Evolutionary conservation across 2,329 filamentous ascomycete species (phyloP), one percentile per base, ranked within the genome.

Genomic region (Exophiala phaeomuriformis): DNA sequence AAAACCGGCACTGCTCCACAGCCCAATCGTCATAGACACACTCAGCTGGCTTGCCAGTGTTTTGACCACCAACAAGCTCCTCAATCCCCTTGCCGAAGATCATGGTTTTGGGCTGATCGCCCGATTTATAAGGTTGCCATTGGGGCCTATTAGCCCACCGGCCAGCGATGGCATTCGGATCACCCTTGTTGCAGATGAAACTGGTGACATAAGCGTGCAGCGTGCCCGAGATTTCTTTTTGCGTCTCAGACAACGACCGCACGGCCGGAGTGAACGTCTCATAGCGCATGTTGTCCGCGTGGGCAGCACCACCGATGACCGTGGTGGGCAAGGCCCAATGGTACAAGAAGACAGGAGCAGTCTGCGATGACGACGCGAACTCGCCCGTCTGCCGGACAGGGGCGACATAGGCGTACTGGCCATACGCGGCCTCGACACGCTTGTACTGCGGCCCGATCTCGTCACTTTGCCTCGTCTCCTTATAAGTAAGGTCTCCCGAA

Each of bases 271-370:
- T 71, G 12, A 67, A 73, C 1, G 68, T 69, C 62, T 78, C 76
- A 50, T 78, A 78, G 7, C 64, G 61, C 68, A 75, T 71, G 33
- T 77, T 76, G 50, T 77, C 75, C 0, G 62, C 76, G 53, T 78
- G 76, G 10, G 70, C 71, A 0, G 76, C 75, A 0, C 76, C 73
- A 5, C 70, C 69, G 8, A 72, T 58, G 1, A 75, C 61, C 0
- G 68, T 72, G 4, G 69, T 69, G 3, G 74, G 69, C 0, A 77
- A 63, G 0, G 78, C 78, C 78, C 78, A 79, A 62, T 77, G 75
- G 56, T 80, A 80, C 2, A 79, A 62, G 44, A 74, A 80, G 0
- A 78, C 71, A 0, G 75, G 71, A 5, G n/a, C 12, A 19, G 19
- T 4, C 30, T 28, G 6, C n/a, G 28, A 31, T 32, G 42, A 9